Base-by-base conservation (phyloP, 108 stramenopile genomes). In the Nitzschia sp. region DNA sequence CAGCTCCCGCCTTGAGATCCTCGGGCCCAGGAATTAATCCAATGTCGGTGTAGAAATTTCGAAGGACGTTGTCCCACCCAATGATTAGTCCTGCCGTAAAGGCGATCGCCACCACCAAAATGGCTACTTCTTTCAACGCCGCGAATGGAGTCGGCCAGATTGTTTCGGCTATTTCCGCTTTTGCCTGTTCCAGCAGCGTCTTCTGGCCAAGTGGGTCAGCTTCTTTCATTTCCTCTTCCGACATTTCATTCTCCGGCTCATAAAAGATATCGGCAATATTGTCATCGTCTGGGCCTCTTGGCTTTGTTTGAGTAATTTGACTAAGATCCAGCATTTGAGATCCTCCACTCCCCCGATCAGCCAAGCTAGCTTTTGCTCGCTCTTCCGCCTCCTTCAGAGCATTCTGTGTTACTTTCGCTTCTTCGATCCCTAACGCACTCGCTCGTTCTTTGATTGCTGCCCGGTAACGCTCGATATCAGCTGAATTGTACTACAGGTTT, bases 201-300 rank as follows among this genome's bases (percentile, higher is more conserved):
- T 84, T 69, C 34, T 67, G 64, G 46, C 83, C 87, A 49, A 80
- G 74, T 21, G 81, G 82, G 65, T 94, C 93, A 30, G 85, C 88
- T 70, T 94, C 82, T 3, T 71, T 71, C 79, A 76, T 77, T 75
- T 94, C 86, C 76, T 94, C 93, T 27, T 85, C 72, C 21, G 93
- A 79, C 66, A 94, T 69, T 55, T 91, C 87, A 24, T 85, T 80
- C 24, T 86, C 86, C 0, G 89, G 85, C 66, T 93, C 87, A 35
- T 82, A 82, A n/a, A 85, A 71, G 64, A 86, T 75, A 35, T 59
- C 66, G 2, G 75, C 75, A 46, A 72, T 56, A 29, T 75, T 54
- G 25, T 81, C 80, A 29, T 35, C 58, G 28, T 82, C 71, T 17
- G 64, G 33, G 9, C 54, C 72, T 1, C 53, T 42, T 13, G 64